Base-by-base conservation (phyloP, 768 basidiomycete genomes). In the Collybia nuda region DNA sequence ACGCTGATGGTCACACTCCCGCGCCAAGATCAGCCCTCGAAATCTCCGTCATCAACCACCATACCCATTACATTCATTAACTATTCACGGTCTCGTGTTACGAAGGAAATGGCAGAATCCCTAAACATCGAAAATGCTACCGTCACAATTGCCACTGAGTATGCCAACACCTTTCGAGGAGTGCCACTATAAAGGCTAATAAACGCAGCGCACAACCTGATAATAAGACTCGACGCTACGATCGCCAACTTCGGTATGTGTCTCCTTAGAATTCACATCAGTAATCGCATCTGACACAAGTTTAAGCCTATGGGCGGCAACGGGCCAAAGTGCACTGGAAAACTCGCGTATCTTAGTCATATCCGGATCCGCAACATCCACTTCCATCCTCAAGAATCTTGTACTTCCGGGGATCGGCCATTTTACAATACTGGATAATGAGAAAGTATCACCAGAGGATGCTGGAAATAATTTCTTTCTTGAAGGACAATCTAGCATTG, bases 391-490 rank as follows among this genome's bases (percentile, higher is more conserved):
- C 49, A 98, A 99, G 78, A 98, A 98, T 63, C 86, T 98, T 53
- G 93, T 98, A 35, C 82, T 98, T 6, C 97, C 97, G 2, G 96
- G 96, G 6, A 84, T 98, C 56, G 93, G 95, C n/a, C 84, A 90
- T 62, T 98, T 97, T 66, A 96, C 95, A 42, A 82, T 98, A 65
- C 81, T 97, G 52, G 93, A 95, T 62, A 69, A 79, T 19, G 63
- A 68, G 2, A 48, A 65, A 35, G 86, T 86, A 23, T 76, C 84
- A 0, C 76, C 83, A 1, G 80, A 84, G 50, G 95, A 98, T 59
- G 85, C 93, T 0, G 94, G 94, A 0, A 92, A 93, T 75, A 98
- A 98, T 73, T 99, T 99, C 74, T 99, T 98, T 72, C 75, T 99
- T 21, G 81, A 88, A 36, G 88, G 84, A 0, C 67, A 70, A 3